Percentiles rank a stretch among this genome's conserved stretches.
These are phyloP conservation scores for Pseudogymnoascus sp. DNA, from an alignment of 2,329 filamentous ascomycete genomes.

Conservation along the genomic window DNA sequence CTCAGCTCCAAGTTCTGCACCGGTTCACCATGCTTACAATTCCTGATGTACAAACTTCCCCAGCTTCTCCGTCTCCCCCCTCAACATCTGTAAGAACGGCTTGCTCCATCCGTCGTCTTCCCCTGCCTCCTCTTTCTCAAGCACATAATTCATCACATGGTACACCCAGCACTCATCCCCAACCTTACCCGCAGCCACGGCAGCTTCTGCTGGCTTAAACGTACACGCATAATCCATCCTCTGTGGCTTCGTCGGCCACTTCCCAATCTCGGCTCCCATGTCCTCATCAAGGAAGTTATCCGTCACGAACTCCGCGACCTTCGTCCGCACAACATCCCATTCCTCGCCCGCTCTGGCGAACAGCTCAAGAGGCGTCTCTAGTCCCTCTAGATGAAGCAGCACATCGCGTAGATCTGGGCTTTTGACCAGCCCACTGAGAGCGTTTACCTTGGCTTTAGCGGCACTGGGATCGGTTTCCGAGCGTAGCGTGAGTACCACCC, in stretches of 20 bases:
- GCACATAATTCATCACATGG: conserved; percentile 31
- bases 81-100: conserved; percentile 5
- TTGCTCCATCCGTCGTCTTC: conserved; percentile 7
- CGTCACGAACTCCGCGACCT: conserved; percentile 48
- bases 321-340: conserved; percentile 43
- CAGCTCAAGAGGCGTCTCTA: conserved; percentile 45
- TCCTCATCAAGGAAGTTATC: conserved; percentile 60
- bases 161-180: conserved; percentile 52
- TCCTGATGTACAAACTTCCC: conserved; percentile 7
- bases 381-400: conserved; percentile 47
- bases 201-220: conserved; percentile 14
- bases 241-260: conserved; percentile 41
- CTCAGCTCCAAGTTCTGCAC: not conserved
- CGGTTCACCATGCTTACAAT: not conserved
- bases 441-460: conserved; percentile 34
- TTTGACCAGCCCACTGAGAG: conserved; percentile 49
- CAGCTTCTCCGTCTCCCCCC: conserved; percentile 6
- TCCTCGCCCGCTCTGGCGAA: conserved; percentile 38
- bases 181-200: conserved; percentile 19
- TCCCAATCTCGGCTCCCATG: conserved; percentile 48
- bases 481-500: not conserved
- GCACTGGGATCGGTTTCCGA: conserved; percentile 22
- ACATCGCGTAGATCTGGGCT: conserved; percentile 41
- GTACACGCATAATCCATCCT: conserved; percentile 24
- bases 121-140: not conserved